Percentiles rank a stretch among this genome's conserved stretches.
These are phyloP conservation scores for Penicillium crystallinum DNA, from an alignment of 495 filamentous ascomycete species.

Conservation along the genomic window DNA sequence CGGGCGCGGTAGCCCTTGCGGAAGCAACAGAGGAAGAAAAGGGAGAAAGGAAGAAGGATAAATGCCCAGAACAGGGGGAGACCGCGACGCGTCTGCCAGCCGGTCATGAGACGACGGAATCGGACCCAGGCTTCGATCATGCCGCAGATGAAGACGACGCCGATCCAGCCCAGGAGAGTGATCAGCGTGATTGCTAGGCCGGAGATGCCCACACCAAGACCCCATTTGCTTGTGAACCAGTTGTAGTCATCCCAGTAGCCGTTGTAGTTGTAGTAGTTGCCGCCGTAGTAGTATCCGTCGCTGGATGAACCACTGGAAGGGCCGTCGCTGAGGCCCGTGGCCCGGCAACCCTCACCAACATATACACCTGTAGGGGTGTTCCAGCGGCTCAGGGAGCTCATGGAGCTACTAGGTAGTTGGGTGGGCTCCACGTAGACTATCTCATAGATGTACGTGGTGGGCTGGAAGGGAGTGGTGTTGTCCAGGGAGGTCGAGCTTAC, in stretches of 20 bases:
- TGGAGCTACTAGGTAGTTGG: slow-evolving; percentile 20
- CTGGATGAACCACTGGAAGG: not conserved
- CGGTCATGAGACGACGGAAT: slow-evolving; percentile 49
- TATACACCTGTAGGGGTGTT: slow-evolving; percentile 20
- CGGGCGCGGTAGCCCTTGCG: slow-evolving; percentile 36
- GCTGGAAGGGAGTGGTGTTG: slow-evolving; percentile 18
- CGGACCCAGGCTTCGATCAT: slow-evolving; percentile 46
- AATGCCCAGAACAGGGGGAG: slow-evolving; percentile 45
- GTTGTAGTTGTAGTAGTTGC: slow-evolving; percentile 17
- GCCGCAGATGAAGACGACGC: slow-evolving; percentile 41
- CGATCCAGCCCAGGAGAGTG: slow-evolving; percentile 34
- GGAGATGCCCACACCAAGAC: slow-evolving; percentile 23
- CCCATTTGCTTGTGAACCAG: slow-evolving; percentile 24
- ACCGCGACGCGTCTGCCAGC: slow-evolving; percentile 43
- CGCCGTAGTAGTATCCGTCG: slow-evolving; percentile 8
- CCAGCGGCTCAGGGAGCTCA: slow-evolving; percentile 20
- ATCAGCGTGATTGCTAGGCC: slow-evolving; percentile 33
- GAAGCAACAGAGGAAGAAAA: slow-evolving; percentile 38
- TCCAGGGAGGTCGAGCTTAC: slow-evolving; percentile 30
- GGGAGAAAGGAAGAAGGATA: slow-evolving; percentile 27
- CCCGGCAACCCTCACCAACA: slow-evolving; percentile 6
- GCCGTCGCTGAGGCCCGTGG: slow-evolving; percentile 1
- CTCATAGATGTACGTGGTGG: slow-evolving; percentile 26
- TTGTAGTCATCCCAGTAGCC: slow-evolving; percentile 4
- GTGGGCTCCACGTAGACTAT: slow-evolving; percentile 30